Evolutionary conservation across 495 filamentous ascomycete genomes (phyloP).

Genomic region (Penicillium goetzii): DNA sequence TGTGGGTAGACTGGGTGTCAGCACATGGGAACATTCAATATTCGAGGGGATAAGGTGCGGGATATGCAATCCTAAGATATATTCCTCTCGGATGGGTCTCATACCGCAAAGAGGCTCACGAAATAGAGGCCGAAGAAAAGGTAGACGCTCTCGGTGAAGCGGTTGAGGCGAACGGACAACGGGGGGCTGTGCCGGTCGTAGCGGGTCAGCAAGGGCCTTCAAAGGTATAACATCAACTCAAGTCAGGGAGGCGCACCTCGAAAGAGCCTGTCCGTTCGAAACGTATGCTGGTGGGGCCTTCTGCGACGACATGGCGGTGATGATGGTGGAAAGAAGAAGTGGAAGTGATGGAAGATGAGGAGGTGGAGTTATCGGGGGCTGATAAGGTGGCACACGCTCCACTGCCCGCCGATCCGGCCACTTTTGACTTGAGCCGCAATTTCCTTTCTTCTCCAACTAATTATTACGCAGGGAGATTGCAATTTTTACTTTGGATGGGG

Average conservation of each 20-base stretch:
- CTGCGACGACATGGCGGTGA: constrained; percentile 35
- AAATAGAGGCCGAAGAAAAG: constrained; percentile 50
- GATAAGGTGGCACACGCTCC: constrained; percentile 8
- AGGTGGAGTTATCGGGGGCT: constrained; percentile 22
- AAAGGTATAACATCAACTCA: not conserved
- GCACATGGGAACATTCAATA: constrained; percentile 9
- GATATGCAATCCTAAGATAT: not conserved
- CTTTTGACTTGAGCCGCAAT: not conserved
- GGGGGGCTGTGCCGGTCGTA: constrained; percentile 43
- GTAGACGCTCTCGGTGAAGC: constrained; percentile 49
- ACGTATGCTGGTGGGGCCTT: constrained; percentile 38
- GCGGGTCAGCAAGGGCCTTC: constrained; percentile 30
- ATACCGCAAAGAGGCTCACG: constrained; percentile 50
- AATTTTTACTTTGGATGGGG: no score
- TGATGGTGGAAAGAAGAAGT: not conserved
- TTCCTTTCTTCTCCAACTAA: not conserved
- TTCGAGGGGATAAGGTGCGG: not conserved
- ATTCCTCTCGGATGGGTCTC: not conserved
- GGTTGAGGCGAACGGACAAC: constrained; percentile 46
- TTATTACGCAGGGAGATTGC: not conserved
- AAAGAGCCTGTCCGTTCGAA: constrained; percentile 44
- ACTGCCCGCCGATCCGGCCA: constrained; percentile 1
- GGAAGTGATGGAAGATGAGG: constrained; percentile 15
- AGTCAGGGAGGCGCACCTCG: constrained; percentile 32
- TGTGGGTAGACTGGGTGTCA: constrained; percentile 34